Evolutionary conservation across 495 filamentous ascomycete genomes (phyloP).

Genomic region (Aspergillus conjunctus): DNA sequence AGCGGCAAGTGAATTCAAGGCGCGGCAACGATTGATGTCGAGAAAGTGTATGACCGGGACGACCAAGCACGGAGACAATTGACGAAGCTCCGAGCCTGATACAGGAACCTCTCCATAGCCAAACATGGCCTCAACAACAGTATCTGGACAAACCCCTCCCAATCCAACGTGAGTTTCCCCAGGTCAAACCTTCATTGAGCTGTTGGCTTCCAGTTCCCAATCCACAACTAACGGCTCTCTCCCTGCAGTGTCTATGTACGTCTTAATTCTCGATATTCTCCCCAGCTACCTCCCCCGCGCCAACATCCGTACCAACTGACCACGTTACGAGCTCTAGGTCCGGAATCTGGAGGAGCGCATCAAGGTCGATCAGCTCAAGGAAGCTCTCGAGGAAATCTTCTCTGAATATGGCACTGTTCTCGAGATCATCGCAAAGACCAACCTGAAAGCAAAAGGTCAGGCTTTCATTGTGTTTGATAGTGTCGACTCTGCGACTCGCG

Average conservation of each 20-base stretch:
- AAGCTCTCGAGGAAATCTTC: slow-evolving; percentile 77
- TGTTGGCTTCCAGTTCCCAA: background rate
- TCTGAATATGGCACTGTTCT: slow-evolving; percentile 86
- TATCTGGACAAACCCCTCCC: slow-evolving; percentile 38
- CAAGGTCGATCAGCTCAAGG: slow-evolving; percentile 76
- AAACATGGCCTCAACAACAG: slow-evolving; percentile 43
- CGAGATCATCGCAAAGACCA: slow-evolving; percentile 90
- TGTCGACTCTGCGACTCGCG: slow-evolving; percentile 70
- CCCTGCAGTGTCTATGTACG: slow-evolving; percentile 56
- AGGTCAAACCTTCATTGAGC: background rate
- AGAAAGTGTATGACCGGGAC: background rate
- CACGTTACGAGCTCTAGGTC: slow-evolving; percentile 52
- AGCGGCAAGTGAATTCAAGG: too few species aligned
- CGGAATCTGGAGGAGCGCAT: slow-evolving; percentile 93
- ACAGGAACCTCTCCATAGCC: slow-evolving; percentile 27
- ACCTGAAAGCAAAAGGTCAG: slow-evolving; percentile 91
- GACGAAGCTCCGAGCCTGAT: background rate
- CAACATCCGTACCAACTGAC: slow-evolving; percentile 24
- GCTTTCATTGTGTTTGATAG: slow-evolving; percentile 94
- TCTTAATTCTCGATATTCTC: slow-evolving; percentile 21
- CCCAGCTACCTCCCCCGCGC: slow-evolving; percentile 20
- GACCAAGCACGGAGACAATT: background rate
- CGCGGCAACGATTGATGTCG: background rate
- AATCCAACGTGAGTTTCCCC: slow-evolving; percentile 51
- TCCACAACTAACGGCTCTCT: slow-evolving; percentile 26